A percentile compares a stretch with the other conserved stretches of the same genome.
These are phyloP conservation scores for Tirmania nivea DNA, from an alignment of 495 filamentous ascomycete genomes.

Conservation along the genomic window DNA sequence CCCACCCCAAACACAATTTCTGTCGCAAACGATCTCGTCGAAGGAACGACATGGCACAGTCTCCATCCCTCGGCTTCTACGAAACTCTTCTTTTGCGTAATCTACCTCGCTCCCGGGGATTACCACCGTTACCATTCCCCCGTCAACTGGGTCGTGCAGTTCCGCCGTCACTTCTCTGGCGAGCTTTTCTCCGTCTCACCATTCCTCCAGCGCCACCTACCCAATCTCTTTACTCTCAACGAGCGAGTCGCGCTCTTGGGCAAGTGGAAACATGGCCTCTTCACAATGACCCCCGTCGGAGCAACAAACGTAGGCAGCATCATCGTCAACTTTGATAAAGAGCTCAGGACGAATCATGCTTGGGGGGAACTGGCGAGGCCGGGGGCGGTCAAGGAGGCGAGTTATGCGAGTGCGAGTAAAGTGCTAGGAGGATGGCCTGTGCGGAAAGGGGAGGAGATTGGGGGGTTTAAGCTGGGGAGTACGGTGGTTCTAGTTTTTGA, in stretches of 20 bases:
- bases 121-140: slow-evolving; percentile 98
- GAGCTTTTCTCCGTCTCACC: slow-evolving; percentile 90
- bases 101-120: slow-evolving; percentile 95
- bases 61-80: neutral
- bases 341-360: slow-evolving; percentile 79
- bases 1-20: slow-evolving; percentile 44
- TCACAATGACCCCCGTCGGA: slow-evolving; percentile 83
- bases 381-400: slow-evolving; percentile 72
- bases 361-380: slow-evolving; percentile 59
- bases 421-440: slow-evolving; percentile 68
- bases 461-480: slow-evolving; percentile 88
- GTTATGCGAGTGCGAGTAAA: slow-evolving; percentile 53
- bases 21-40: slow-evolving; percentile 65
- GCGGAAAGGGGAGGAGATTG: slow-evolving; percentile 83
- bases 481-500: slow-evolving; percentile 95
- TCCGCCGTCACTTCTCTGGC: slow-evolving; percentile 82
- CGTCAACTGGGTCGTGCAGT: slow-evolving; percentile 78
- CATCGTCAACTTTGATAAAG: slow-evolving; percentile 88
- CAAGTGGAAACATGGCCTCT: slow-evolving; percentile 93
- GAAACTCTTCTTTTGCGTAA: slow-evolving; percentile 44
- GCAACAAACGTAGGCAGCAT: slow-evolving; percentile 98
- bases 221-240: slow-evolving; percentile 87
- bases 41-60: slow-evolving; percentile 20
- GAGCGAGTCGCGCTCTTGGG: slow-evolving; percentile 87
- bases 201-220: slow-evolving; percentile 75